Base-by-base conservation (phyloP, 495 filamentous ascomycete genomes). In the Aspergillus diversus region DNA sequence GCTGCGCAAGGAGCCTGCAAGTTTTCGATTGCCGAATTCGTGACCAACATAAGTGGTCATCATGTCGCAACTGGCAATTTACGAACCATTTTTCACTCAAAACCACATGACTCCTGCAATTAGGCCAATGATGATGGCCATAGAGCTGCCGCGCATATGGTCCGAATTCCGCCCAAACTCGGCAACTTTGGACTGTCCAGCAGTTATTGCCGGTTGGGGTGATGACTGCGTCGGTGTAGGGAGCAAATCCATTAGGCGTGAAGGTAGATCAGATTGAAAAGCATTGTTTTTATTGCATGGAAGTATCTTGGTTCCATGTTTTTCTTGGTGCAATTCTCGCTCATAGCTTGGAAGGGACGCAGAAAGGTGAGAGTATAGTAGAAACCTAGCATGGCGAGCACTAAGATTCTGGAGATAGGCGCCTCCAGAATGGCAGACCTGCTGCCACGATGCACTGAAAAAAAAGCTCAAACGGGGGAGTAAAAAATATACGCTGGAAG, bases 41-140 rank as follows among this genome's bases (percentile, higher is more conserved):
- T 31, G 12, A 42, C 43, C 31, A 51, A 8, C n/a, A 15, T 17
- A 43, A 42, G 17, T 57, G 48, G 48, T 57, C 0, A 55, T 32
- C n/a, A 37, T n/a, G 33, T 7, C 11, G 32, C 34, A 33, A 35
- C 50, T 33, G 12, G 16, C 5, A 15, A 35, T 47, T 6, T 6
- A 21, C 27, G 31, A 43, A n/a, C 39, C 39, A 43, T n/a, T 43
- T 9, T n/a, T 27, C 21, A 27, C 17, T 69, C 35, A 80, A 55
- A 80, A 78, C 76, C 76, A 80, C 66, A 78, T 72, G n/a, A 78
- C 75, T 37, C 77, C 77, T 4, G 55, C 76, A 15, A 79, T 73
- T 32, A 80, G 57, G 27, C 73, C 76, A 32, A 80, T 75, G 31
- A 80, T 73, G 50, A 80, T 72, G 34, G 77, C 77, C 77, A 80